These are phyloP conservation scores for Suhomyces pyralidae DNA, from an alignment of 805 yeast species.

Conservation along the genomic window DNA sequence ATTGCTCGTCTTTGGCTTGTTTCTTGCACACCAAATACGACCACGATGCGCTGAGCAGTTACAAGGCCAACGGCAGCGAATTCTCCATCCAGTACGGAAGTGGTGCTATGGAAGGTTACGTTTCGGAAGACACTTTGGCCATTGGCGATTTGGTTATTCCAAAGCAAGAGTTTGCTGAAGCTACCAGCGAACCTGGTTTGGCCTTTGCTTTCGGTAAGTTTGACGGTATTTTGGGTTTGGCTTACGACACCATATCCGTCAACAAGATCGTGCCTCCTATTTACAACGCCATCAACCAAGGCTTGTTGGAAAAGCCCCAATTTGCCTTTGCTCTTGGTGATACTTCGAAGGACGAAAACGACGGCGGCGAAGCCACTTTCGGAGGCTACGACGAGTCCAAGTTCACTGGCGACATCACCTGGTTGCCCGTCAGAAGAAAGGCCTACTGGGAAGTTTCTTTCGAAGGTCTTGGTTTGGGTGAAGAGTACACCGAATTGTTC, in stretches of 20 bases:
- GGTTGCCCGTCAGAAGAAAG: slow-evolving; percentile 98
- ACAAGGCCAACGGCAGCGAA: slow-evolving; percentile 80
- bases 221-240: slow-evolving; percentile 96
- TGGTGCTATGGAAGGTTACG: slow-evolving; percentile 88
- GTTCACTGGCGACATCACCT: slow-evolving; percentile 80
- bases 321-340: slow-evolving; percentile 92
- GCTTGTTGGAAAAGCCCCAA: slow-evolving; percentile 76
- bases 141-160: slow-evolving; percentile 84
- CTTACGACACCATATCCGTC: slow-evolving; percentile 87
- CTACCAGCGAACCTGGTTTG: slow-evolving; percentile 95
- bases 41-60: slow-evolving; percentile 76
- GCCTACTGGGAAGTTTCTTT: slow-evolving; percentile 99
- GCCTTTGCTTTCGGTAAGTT: slow-evolving; percentile 98
- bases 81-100: slow-evolving; percentile 89
- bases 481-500: slow-evolving; percentile 79
- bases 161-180: slow-evolving; percentile 93
- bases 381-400: slow-evolving; percentile 86
- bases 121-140: slow-evolving; percentile 78
- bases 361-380: slow-evolving; percentile 90
- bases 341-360: slow-evolving; percentile 56
- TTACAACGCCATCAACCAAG: slow-evolving; percentile 80
- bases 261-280: slow-evolving; percentile 90
- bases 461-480: slow-evolving; percentile 87
- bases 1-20: slow-evolving; percentile 93
- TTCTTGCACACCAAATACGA: slow-evolving; percentile 90